These are phyloP conservation scores for Entomortierella beljakovae DNA, from an alignment of 192 early-diverging fungal species.

Conservation along the genomic window DNA sequence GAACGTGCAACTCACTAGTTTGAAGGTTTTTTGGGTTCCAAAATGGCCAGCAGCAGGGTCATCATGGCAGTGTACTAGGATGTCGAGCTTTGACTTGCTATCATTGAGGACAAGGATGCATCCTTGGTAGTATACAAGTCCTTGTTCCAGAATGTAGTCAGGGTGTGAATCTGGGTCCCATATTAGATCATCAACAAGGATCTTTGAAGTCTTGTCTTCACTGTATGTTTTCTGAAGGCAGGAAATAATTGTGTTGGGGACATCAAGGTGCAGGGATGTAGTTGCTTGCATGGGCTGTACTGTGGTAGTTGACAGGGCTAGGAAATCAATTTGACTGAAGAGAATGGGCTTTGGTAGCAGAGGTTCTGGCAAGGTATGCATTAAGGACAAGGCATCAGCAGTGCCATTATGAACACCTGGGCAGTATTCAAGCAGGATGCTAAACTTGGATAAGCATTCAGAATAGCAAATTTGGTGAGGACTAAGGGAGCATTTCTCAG, in stretches of 20 bases:
- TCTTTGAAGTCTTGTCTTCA: neutral
- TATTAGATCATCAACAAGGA: neutral
- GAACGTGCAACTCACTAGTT: slow-evolving; percentile 34
- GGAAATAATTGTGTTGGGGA: neutral
- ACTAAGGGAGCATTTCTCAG: neutral
- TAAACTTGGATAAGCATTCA: slow-evolving; percentile 5
- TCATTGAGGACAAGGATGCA: slow-evolving; percentile 14
- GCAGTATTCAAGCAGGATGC: neutral
- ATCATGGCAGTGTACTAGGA: slow-evolving; percentile 47
- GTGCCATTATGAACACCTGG: slow-evolving; percentile 4
- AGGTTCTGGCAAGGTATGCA: neutral
- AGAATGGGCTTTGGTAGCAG: neutral
- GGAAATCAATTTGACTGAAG: neutral
- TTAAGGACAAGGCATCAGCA: slow-evolving; percentile 2
- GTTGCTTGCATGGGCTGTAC: too few species aligned
- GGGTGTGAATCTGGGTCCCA: neutral
- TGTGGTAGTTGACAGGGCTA: too few species aligned
- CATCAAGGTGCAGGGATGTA: too few species aligned
- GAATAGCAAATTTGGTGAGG: slow-evolving; percentile 6
- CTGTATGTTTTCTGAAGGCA: neutral
- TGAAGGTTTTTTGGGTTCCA: slow-evolving; percentile 38
- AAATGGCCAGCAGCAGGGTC: slow-evolving; percentile 46
- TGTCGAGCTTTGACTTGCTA: neutral
- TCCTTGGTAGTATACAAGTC: slow-evolving; percentile 14
- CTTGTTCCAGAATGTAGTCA: slow-evolving; percentile 6